Evolutionary conservation across 2,329 filamentous ascomycete species (phyloP), one percentile per base, ranked within the genome.

Genomic region (Drechslera avenae): DNA sequence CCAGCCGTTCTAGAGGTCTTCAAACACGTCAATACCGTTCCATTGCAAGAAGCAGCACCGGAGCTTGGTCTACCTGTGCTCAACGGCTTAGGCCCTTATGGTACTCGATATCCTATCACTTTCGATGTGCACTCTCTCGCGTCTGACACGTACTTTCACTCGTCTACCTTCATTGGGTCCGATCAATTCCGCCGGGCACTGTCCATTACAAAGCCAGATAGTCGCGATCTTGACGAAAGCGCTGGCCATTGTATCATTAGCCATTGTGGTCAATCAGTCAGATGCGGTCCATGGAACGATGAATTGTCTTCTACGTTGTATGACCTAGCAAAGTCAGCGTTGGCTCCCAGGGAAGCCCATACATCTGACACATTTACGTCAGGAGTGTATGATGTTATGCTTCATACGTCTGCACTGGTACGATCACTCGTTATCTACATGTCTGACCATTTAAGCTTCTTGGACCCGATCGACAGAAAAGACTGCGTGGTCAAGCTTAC

Each of bases 251-350:
- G 67, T 73, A 43, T 60, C 5, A 68, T 84, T 16, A 56, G 61
- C 6, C 54, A 77, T 26, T 65, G 65, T 12, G 63, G 69, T 17
- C 59, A 64, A 26, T 63, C 50, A 3, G 67, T 75, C 50, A 71
- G 72, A 45, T 86, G 82, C 77, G 76, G 78, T 19, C 62, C 76
- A 3, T 86, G 83, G 83, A 80, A 77, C 44, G 83, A 86, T 40
- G 74, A 76, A 10, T 78, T 83, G 1, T 80, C 76, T 23, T 77
- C 78, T 1, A 74, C n/a, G 6, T 34, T 73, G 5, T 30, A 51
- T 9, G 44, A 62, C 16, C 7, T 65, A 5, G 46, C 54, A 2
- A 55, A 36, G 13, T 21, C 16, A 3, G 49, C 63, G 1, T 61
- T 56, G 35, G 35, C 28, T 13, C 42, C 47, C 18, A 8, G 52